Conservation (phyloP, 257 asterid genomes). For the Solanum verrucosum region DNA sequence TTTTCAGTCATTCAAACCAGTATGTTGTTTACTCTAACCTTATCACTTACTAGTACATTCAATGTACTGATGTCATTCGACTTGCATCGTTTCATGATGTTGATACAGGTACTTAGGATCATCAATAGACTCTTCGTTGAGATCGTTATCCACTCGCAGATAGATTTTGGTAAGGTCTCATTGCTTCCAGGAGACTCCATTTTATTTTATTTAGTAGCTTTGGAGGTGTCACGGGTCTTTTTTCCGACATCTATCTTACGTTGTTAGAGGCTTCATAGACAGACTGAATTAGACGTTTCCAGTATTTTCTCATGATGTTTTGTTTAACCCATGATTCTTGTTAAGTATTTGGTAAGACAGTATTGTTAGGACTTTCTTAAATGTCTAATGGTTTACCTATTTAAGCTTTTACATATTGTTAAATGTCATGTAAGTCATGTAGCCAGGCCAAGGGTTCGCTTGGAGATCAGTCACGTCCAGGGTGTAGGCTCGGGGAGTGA, state of each 20-base stretch:
- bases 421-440: no score
- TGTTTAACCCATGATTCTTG: not conserved
- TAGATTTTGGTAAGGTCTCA: not conserved
- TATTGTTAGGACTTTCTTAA: no score
- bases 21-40: not conserved
- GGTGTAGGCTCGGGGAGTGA: no score
- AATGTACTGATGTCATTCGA: no score
- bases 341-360: no score
- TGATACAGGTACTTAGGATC: not conserved
- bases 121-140: not conserved
- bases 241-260: not conserved
- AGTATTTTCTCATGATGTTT: no score
- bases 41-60: not conserved
- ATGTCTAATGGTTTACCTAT: no score
- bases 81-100: not conserved
- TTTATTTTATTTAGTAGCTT: not conserved
- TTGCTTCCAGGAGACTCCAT: not conserved
- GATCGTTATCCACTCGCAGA: not conserved
- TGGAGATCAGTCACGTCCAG: no score
- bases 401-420: no score
- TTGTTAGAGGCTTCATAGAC: not conserved
- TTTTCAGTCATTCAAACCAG: not conserved
- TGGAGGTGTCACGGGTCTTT: not conserved
- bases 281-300: not conserved
- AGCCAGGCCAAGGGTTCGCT: no score